phyloP scores from a whole-genome alignment of 495 filamentous ascomycete species.

The Parathielavia appendiculata region DNA sequence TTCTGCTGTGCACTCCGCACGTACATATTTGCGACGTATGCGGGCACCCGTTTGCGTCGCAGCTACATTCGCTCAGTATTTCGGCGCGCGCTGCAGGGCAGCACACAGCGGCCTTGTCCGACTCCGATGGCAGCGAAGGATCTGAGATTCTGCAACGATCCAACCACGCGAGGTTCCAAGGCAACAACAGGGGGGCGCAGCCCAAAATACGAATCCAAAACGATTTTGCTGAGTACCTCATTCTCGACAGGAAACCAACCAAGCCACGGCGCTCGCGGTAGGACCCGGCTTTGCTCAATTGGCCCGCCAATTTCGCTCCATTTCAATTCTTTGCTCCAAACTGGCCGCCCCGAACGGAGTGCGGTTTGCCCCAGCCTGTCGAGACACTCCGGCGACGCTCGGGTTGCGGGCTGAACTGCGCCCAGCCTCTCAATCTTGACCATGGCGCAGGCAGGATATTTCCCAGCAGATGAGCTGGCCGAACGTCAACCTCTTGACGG shows the following conservation, averaged over 20 bases:
- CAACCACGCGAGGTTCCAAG: not conserved
- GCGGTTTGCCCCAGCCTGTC: not conserved
- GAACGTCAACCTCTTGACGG: slow-evolving; percentile 38
- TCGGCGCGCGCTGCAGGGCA: not conserved
- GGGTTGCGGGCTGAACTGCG: slow-evolving; percentile 12
- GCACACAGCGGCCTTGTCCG: no score
- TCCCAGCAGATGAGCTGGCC: slow-evolving; percentile 35
- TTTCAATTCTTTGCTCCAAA: no score
- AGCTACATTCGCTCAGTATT: not conserved
- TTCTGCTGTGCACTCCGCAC: not conserved
- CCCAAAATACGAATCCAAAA: slow-evolving; percentile 15
- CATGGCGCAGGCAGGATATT: slow-evolving; percentile 29
- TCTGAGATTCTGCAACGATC: slow-evolving; percentile 5
- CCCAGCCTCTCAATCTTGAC: slow-evolving; percentile 5
- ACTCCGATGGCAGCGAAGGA: slow-evolving; percentile 3
- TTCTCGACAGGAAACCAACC: slow-evolving; percentile 6
- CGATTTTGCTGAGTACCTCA: slow-evolving; percentile 3
- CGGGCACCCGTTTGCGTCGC: not conserved
- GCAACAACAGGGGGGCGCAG: slow-evolving; percentile 13
- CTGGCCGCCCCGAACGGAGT: not conserved
- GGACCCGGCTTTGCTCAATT: slow-evolving; percentile 4
- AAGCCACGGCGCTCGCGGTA: slow-evolving; percentile 1
- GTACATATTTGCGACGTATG: not conserved
- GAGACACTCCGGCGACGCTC: slow-evolving; percentile 12
- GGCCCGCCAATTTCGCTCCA: not conserved